Conservation (phyloP, 768 basidiomycete species). For the Pluteus cervinus region DNA sequence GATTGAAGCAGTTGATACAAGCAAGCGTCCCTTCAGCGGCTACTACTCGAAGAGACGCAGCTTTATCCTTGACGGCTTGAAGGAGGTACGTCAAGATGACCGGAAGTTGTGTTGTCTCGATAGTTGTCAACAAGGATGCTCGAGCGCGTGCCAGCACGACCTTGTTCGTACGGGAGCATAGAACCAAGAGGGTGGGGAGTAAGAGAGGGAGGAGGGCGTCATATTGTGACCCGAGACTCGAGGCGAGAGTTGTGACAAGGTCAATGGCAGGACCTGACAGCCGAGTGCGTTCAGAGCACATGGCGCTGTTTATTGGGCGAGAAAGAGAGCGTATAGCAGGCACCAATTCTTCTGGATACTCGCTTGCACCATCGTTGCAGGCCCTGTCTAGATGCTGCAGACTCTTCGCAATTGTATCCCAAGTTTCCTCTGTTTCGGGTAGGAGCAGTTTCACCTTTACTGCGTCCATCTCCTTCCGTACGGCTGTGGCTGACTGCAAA, state of each 20-base stretch:
- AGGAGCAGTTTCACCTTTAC: conserved; percentile 34
- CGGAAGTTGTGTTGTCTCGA: conserved; percentile 65
- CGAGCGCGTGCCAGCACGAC: conserved; percentile 65
- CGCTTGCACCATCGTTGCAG: conserved; percentile 46
- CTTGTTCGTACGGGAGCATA: conserved; percentile 76
- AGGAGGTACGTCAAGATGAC: conserved; percentile 55
- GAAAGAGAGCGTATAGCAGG: conserved; percentile 43
- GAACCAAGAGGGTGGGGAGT: conserved; percentile 57
- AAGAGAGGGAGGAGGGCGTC: conserved; percentile 63
- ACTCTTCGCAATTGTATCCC: conserved; percentile 60
- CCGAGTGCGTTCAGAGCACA: conserved; percentile 69
- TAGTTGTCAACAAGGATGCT: conserved; percentile 49
- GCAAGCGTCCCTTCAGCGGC: conserved; percentile 61
- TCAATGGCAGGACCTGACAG: conserved; percentile 66
- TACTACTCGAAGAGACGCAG: conserved; percentile 51
- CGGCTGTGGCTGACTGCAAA: not conserved
- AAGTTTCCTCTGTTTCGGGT: conserved; percentile 72
- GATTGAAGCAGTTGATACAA: conserved; percentile 71
- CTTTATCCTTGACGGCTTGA: conserved; percentile 63
- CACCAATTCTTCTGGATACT: conserved; percentile 46
- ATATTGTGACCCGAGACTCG: conserved; percentile 53
- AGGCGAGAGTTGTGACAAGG: conserved; percentile 47
- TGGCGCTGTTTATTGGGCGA: conserved; percentile 48
- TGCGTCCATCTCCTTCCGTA: conserved; percentile 30
- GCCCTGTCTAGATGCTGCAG: conserved; percentile 40